These are phyloP conservation scores for Fraxinus angustifolia DNA, from an alignment of 305 asterid species.

Conservation along the genomic window DNA sequence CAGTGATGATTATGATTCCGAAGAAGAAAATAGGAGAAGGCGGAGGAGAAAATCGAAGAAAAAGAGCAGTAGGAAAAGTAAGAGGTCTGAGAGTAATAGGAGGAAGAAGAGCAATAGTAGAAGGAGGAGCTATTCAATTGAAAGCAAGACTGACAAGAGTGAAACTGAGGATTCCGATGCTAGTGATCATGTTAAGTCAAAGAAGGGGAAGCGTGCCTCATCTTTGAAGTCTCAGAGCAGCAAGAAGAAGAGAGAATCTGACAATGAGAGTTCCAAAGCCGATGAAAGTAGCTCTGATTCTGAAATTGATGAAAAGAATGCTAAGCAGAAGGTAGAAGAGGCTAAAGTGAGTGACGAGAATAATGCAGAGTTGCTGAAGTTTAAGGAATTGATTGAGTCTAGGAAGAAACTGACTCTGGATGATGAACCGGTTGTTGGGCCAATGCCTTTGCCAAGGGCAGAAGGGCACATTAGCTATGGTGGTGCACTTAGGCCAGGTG, in stretches of 20 bases:
- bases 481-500: slow-evolving; percentile 99
- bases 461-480: slow-evolving; percentile 98
- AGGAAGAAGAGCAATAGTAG: background rate
- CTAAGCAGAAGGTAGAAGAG: slow-evolving; percentile 38
- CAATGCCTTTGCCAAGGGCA: slow-evolving; percentile 69
- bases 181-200: background rate
- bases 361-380: slow-evolving; percentile 49
- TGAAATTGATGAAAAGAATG: slow-evolving; percentile 31
- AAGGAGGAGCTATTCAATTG: background rate
- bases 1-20: background rate
- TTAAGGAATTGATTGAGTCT: slow-evolving; percentile 15
- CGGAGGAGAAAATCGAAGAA: background rate
- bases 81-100: background rate
- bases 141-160: background rate
- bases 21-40: background rate
- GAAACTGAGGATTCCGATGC: background rate
- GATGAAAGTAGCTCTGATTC: background rate
- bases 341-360: slow-evolving; percentile 33
- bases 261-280: background rate
- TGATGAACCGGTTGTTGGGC: background rate
- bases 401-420: background rate
- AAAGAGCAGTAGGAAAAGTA: background rate
- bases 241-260: background rate
- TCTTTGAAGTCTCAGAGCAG: background rate
- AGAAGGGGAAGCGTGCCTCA: background rate